These are phyloP conservation scores for Starmerella floricola DNA, from an alignment of 805 yeast genomes.

Conservation along the genomic window DNA sequence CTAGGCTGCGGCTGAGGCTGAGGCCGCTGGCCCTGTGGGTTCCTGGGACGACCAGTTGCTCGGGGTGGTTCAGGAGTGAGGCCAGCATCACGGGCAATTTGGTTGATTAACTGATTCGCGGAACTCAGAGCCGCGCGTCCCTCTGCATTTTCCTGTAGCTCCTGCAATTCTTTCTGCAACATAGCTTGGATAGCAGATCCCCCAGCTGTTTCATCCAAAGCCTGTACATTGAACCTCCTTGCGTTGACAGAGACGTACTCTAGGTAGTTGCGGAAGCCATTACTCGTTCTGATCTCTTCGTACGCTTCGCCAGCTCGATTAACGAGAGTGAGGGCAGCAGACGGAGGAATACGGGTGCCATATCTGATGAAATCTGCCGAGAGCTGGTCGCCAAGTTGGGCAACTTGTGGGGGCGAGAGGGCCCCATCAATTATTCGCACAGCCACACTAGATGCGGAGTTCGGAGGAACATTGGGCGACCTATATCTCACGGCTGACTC, in stretches of 20 bases:
- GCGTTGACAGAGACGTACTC: constrained; percentile 12
- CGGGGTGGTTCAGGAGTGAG: background rate
- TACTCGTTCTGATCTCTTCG: constrained; percentile 8
- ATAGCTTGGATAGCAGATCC: background rate
- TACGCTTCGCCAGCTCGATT: constrained; percentile 13
- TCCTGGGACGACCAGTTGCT: background rate
- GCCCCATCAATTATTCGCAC: constrained; percentile 13
- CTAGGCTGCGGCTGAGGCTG: background rate
- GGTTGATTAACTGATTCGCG: too few relatives aligned
- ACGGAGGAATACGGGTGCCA: constrained; percentile 8
- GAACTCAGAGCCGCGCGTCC: background rate
- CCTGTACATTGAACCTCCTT: constrained; percentile 6
- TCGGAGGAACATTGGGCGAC: constrained; percentile 4
- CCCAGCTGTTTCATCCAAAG: background rate
- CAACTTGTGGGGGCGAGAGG: constrained; percentile 18
- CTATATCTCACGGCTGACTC: constrained; percentile 7
- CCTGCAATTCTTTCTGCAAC: background rate
- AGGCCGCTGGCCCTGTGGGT: background rate
- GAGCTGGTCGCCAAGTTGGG: constrained; percentile 4
- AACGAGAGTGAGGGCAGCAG: constrained; percentile 4
- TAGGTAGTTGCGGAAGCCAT: constrained; percentile 14
- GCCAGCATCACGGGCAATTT: too few relatives aligned
- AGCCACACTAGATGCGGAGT: constrained; percentile 15
- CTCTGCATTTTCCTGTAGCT: background rate
- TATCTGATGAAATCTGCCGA: constrained; percentile 5